Conservation (phyloP, 73 alveolate species). For the Paraurostyla sp. region DNA sequence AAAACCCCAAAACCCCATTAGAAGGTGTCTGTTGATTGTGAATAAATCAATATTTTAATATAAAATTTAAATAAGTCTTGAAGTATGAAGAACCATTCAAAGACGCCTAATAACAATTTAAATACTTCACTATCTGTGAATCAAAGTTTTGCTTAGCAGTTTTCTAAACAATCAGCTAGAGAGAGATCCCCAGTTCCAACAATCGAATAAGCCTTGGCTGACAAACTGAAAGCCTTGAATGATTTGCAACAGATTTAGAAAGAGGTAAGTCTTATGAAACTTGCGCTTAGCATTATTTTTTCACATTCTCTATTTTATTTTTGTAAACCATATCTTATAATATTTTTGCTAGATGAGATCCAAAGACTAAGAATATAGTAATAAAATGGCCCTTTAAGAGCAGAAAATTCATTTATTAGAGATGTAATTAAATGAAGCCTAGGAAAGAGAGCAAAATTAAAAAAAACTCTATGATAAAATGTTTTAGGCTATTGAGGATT, state of each 20-base stretch:
- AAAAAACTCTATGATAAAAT: conserved; percentile 40
- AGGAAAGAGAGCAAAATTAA: conserved; percentile 53
- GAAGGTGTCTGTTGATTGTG: too few relatives aligned
- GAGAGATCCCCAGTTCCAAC: conserved; percentile 54
- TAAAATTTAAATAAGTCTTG: conserved; percentile 10
- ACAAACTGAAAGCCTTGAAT: conserved; percentile 41
- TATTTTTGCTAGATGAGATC: conserved; percentile 2
- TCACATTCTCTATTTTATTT: neutral
- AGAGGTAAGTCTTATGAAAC: conserved; percentile 36
- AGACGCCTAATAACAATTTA: neutral
- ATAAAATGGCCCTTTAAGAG: conserved; percentile 40
- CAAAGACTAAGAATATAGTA: conserved; percentile 48
- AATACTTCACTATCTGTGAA: neutral
- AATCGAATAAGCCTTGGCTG: conserved; percentile 36
- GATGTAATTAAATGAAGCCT: conserved; percentile 43
- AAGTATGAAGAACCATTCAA: conserved; percentile 51
- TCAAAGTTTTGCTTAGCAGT: neutral
- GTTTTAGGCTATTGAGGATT: conserved; percentile 52
- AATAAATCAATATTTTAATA: too few relatives aligned
- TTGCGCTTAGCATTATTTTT: neutral
- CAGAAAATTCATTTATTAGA: conserved; percentile 13
- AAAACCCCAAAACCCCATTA: too few relatives aligned
- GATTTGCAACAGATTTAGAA: conserved; percentile 13
- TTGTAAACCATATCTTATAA: neutral
- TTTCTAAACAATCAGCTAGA: conserved; percentile 11